These are phyloP conservation scores for Licmophora abbreviata DNA, from an alignment of 108 stramenopile species.

Conservation along the genomic window DNA sequence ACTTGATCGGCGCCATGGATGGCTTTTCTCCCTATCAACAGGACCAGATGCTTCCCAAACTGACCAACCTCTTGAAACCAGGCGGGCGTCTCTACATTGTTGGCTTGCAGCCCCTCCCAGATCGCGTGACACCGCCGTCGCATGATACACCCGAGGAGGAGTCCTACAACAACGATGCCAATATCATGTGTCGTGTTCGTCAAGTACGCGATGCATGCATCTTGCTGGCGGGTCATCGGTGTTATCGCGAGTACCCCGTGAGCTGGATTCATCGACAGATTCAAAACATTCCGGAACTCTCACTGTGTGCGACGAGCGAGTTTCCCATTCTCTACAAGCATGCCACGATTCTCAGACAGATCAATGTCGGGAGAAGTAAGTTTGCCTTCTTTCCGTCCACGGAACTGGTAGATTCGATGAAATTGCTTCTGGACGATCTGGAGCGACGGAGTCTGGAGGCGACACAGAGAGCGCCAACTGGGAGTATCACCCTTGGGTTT, in stretches of 20 bases:
- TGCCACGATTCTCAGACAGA: conserved; percentile 72
- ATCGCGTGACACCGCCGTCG: no score
- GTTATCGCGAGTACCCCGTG: conserved; percentile 92
- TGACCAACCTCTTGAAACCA: conserved; percentile 67
- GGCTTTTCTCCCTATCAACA: conserved; percentile 93
- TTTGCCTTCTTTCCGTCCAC: conserved; percentile 58
- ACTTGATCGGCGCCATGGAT: conserved; percentile 94
- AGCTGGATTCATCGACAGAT: conserved; percentile 90
- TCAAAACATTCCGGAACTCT: conserved; percentile 26
- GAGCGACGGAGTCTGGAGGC: conserved; percentile 52
- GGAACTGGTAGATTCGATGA: conserved; percentile 57
- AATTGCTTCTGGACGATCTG: conserved; percentile 47
- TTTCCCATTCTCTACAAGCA: conserved; percentile 90
- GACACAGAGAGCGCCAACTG: conserved; percentile 17
- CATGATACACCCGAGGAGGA: no score
- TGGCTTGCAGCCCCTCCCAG: conserved; percentile 89
- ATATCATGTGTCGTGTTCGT: conserved; percentile 81
- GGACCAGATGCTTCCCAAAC: conserved; percentile 79
- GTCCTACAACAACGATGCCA: conserved; percentile 45
- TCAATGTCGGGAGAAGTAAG: conserved; percentile 86
- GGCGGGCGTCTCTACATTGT: conserved; percentile 89
- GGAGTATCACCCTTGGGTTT: conserved; percentile 77
- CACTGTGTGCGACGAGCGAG: conserved; percentile 34
- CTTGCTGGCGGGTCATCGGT: conserved; percentile 85
- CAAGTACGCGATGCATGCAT: conserved; percentile 91